Percentiles rank a stretch among this genome's conserved stretches.
These are phyloP conservation scores for Artemisia tridentata DNA, from an alignment of 129 eudicot genomes.

Conservation along the genomic window DNA sequence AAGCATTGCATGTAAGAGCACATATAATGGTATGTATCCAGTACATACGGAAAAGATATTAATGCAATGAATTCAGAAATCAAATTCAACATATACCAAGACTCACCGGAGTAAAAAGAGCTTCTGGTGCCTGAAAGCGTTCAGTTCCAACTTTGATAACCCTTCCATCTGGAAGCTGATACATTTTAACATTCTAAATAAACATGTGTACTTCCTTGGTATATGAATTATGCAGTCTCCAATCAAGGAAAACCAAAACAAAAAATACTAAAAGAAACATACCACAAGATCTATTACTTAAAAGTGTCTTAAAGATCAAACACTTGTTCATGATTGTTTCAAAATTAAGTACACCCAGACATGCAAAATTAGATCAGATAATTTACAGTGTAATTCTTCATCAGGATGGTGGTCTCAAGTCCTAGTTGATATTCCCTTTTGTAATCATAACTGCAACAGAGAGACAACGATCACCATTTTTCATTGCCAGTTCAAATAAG, in stretches of 20 bases:
- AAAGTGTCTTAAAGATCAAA: conserved; percentile 1
- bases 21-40: not conserved
- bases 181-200: conserved; percentile 17
- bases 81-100: conserved; percentile 1
- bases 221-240: too few relatives aligned
- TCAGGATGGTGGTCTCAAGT: conserved; percentile 95
- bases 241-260: not conserved
- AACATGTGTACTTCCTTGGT: not conserved
- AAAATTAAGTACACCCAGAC: conserved; percentile 3
- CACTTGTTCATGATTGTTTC: conserved; percentile 1
- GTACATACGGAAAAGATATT: not conserved
- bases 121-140: conserved; percentile 98
- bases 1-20: conserved; percentile 12
- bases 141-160: conserved; percentile 96
- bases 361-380: conserved; percentile 1
- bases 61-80: not conserved
- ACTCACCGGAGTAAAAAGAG: conserved; percentile 95
- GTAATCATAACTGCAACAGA: conserved; percentile 84
- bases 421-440: conserved; percentile 96
- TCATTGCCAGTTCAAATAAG: conserved; percentile 9
- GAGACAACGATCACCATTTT: conserved; percentile 7
- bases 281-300: not conserved
- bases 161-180: conserved; percentile 98
- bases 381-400: conserved; percentile 85
- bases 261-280: not conserved